Evolutionary conservation across 257 asterid species (phyloP), one percentile per base, ranked within the genome.

Genomic region (Mentha longifolia): DNA sequence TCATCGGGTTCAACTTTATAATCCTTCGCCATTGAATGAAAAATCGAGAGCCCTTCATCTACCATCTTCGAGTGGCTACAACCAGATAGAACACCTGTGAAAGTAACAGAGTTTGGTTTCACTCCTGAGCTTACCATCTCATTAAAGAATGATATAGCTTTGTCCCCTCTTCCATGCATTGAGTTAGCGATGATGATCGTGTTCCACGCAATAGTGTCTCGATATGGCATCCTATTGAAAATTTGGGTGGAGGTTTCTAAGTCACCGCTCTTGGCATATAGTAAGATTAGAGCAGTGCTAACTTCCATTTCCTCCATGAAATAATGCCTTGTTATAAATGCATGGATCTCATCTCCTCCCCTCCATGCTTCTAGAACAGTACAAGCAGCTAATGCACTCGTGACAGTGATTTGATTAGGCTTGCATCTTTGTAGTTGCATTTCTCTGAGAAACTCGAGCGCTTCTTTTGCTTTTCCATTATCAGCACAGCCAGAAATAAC

Each of bases 1-100:
- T 75, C 71, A 71, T 82, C 92, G 65, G 96, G 94, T 74, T 87
- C 85, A 57, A 89, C 62, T 61, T 76, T 74, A 75, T 87, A 78
- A 77, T 76, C 78, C 71, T 43, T 82, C 9, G 59, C 66, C 88
- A 89, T 87, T 12, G 88, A 81, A 35, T 89, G 58, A 56, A 89
- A 87, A 77, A 86, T 73, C 12, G 80, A 50, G 28, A 80, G 70
- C 50, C 90, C 93, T 43, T 82, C 82, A 20, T 89, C 86, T 16
- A 85, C 88, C 81, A 85, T 71, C 67, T 79, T 72, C 11, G 96
- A 84, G 80, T 87, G 94, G 84, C 94, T 87, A 69, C 96, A 85
- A 61, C 94, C 94, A 1, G 87, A 87, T 4, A 89, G 79, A 37
- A 87, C 83, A 9, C 86, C 89, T 6, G 90, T 85, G 61, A 89